Base-by-base conservation (phyloP, 2,329 filamentous ascomycete genomes). In the Cladosporium sp. region DNA sequence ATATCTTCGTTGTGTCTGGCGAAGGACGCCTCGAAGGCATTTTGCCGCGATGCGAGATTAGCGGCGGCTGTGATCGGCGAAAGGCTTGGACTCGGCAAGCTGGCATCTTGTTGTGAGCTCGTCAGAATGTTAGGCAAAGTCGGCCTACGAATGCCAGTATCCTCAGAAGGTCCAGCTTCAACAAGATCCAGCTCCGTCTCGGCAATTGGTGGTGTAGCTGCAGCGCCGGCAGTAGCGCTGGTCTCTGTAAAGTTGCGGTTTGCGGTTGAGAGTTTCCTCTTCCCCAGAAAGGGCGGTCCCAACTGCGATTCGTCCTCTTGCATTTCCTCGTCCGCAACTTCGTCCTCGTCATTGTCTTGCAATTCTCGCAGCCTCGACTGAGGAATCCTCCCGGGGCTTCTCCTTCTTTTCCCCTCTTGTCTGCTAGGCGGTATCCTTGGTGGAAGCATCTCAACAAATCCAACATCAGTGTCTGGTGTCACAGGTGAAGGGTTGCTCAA, bases 71-170 rank as follows among this genome's bases (percentile, higher is more conserved):
- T 95, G 39, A 88, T 85, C 3, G 94, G 94, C 25, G 94, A 99
- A 59, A 99, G 77, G 69, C 94, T 92, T 36, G 94, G 94, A 72
- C 94, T 99, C 55, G 94, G 94, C 62, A 99, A 80, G 74, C 91
- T 97, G 64, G 90, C 91, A 78, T 97, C 93, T 72, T 94, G 89
- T 39, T 88, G 86, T 59, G 86, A 84, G 57, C 88, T 82, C 49
- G 86, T 88, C 67, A 92, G 87, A 51, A 92, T 80, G 37, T 76
- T 76, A 11, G 82, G 76, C 55, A 78, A 70, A 43, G 68, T 62
- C 25, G 69, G 70, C 49, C 69, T 64, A 49, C 62, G 60, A 54
- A 50, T 51, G 57, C 49, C 30, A 30, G 51, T 43, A 50, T 64
- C 61, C 51, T 58, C 55, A 17, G 47, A 42, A 11, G 55, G 62